A percentile compares a stretch with the other conserved stretches of the same genome.
phyloP scores from a whole-genome alignment of 768 basidiomycete species.

The Dioszegia hungarica region DNA sequence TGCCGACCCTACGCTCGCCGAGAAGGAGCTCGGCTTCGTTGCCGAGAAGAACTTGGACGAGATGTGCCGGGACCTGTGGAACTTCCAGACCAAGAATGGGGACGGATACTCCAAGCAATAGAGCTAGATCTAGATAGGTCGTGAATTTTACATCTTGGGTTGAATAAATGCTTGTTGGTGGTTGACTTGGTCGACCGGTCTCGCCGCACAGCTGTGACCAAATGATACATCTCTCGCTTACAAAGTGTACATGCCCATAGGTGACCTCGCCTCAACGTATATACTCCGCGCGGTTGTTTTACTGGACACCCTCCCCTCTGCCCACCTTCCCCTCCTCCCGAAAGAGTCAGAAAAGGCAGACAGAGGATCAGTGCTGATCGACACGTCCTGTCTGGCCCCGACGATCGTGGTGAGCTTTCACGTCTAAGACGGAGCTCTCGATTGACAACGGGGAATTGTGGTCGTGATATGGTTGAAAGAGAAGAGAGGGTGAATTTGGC shows the following conservation, averaged over 20 bases:
- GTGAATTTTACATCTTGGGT: no score
- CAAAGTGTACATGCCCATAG: constrained; percentile 37
- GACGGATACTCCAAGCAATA: constrained; percentile 56
- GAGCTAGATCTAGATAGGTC: no score
- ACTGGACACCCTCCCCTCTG: constrained; percentile 14
- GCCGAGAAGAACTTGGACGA: constrained; percentile 74
- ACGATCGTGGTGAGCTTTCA: constrained; percentile 19
- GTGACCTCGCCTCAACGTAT: constrained; percentile 43
- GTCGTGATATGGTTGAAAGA: constrained; percentile 18
- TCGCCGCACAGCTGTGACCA: no score
- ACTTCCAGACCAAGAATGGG: constrained; percentile 94
- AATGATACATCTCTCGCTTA: not conserved
- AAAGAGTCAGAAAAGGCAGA: constrained; percentile 2
- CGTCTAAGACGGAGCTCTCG: constrained; percentile 20
- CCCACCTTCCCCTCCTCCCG: not conserved
- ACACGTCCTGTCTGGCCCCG: constrained; percentile 46
- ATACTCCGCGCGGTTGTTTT: constrained; percentile 47
- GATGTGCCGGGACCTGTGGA: constrained; percentile 97
- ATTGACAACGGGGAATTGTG: constrained; percentile 35
- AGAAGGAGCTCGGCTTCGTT: constrained; percentile 87
- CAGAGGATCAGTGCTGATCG: constrained; percentile 14
- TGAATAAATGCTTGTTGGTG: no score
- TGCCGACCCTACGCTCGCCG: constrained; percentile 83
- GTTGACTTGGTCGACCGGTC: no score
- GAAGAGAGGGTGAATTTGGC: constrained; percentile 8